Conservation (phyloP, 495 filamentous ascomycete genomes). For the Penicillium verhagenii region DNA sequence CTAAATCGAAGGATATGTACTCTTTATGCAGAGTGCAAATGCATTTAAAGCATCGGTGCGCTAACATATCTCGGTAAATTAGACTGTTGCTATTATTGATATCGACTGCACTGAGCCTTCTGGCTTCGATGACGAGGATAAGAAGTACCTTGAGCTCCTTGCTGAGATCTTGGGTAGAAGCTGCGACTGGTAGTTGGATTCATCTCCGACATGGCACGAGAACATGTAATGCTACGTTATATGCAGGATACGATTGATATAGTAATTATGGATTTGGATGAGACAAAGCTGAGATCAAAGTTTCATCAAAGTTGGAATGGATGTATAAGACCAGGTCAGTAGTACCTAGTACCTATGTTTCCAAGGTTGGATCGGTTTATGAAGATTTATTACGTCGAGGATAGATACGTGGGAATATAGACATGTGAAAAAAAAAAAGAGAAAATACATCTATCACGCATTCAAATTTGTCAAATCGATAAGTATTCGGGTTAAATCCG, state of each 20-base stretch:
- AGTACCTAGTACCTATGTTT: no score
- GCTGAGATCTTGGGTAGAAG: constrained; percentile 60
- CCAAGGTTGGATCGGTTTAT: neutral
- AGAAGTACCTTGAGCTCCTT: constrained; percentile 64
- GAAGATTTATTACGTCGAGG: neutral
- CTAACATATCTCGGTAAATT: no score
- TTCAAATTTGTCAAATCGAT: no score
- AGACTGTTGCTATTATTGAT: constrained; percentile 88
- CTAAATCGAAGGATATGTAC: no score
- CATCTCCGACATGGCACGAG: neutral
- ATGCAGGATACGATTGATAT: constrained; percentile 7
- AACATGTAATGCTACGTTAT: constrained; percentile 10
- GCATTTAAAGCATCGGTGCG: no score
- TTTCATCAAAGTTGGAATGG: neutral
- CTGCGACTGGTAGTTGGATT: constrained; percentile 67
- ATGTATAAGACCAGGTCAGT: neutral
- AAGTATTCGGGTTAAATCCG: no score
- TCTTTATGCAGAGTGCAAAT: constrained; percentile 7
- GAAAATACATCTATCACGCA: no score
- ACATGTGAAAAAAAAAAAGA: no score
- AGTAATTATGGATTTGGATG: neutral
- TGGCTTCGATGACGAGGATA: constrained; percentile 79
- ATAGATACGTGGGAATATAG: no score
- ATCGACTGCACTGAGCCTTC: constrained; percentile 70
- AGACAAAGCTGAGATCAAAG: neutral